These are phyloP conservation scores for Climacium dendroides DNA, from an alignment of 225 moss, liverwort and hornwort genomes.

Conservation along the genomic window DNA sequence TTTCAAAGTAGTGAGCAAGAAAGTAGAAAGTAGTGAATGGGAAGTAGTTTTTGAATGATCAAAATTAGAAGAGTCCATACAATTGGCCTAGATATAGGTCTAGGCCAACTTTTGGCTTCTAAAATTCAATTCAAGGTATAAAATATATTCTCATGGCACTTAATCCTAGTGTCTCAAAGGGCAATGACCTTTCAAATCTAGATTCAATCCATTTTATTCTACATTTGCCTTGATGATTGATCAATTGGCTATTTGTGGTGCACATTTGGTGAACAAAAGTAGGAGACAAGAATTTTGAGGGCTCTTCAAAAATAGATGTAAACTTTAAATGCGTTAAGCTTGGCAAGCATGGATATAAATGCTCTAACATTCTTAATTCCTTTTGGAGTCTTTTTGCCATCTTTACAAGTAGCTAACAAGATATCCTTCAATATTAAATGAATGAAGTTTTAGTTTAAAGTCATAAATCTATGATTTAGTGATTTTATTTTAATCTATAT, in stretches of 20 bases:
- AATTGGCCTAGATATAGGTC: too few species aligned
- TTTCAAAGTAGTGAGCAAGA: too few species aligned
- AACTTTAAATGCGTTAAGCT: not conserved
- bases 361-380: not conserved
- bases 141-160: not conserved
- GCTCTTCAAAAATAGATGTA: not conserved
- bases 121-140: too few species aligned
- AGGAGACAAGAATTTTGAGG: not conserved
- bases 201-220: not conserved
- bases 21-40: too few species aligned
- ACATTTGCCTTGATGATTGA: not conserved
- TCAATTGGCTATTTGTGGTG: not conserved
- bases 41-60: too few species aligned
- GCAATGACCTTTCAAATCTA: not conserved
- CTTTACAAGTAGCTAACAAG: too few species aligned
- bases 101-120: too few species aligned
- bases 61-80: too few species aligned
- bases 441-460: not conserved
- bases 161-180: accelerated
- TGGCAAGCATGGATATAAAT: not conserved
- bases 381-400: not conserved
- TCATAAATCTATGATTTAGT: not conserved
- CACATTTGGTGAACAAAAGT: too few species aligned
- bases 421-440: not conserved
- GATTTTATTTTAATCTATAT: not conserved